Base-by-base conservation (phyloP, 495 filamentous ascomycete genomes). In the Pyronema domesticum region DNA sequence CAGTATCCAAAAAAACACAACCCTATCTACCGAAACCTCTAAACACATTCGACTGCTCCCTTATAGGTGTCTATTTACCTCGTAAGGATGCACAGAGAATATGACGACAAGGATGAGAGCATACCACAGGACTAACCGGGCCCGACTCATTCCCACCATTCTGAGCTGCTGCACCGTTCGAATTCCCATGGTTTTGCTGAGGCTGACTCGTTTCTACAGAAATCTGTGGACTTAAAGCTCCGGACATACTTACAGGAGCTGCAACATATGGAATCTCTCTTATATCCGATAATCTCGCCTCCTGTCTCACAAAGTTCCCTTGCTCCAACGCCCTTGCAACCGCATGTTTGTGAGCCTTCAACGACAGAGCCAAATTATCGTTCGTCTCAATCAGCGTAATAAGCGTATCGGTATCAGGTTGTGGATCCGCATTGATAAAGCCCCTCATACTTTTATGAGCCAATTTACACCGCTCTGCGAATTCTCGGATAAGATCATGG, bases 371-470 rank as follows among this genome's bases (percentile, higher is more conserved):
- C 14, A 98, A 72, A 63, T 86, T 80, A 62, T 96, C 93, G 64
- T 93, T 94, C 39, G 87, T 89, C 68, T 96, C 89, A 65, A 99
- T 94, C 46, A 99, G 69, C 18, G 80, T 89, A 57, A 86, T 77
- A 68, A 99, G 79, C 1, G 91, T 96, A 61, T 94, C 83, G 65
- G 89, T 86, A 63, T 99, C 91, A 30, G 23, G 23, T 30, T 30
- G 23, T 0, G 78, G 60, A 14, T 82, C 79, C 45, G 79, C 75
- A 37, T 80, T 70, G 69, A 96, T 95, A 69, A 94, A 96, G 18
- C 70, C 72, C 57, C 93, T 84, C 53, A 99, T 77, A 55, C 80
- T 80, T 35, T 81, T 76, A 10, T 80, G 80, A 0, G 91, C 89
- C 40, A 77, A 74, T 54, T 80, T 77, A 62, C 89, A 96, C 6